Conservation (phyloP, 306 rosid genomes). For the Cicer yamashitae region DNA sequence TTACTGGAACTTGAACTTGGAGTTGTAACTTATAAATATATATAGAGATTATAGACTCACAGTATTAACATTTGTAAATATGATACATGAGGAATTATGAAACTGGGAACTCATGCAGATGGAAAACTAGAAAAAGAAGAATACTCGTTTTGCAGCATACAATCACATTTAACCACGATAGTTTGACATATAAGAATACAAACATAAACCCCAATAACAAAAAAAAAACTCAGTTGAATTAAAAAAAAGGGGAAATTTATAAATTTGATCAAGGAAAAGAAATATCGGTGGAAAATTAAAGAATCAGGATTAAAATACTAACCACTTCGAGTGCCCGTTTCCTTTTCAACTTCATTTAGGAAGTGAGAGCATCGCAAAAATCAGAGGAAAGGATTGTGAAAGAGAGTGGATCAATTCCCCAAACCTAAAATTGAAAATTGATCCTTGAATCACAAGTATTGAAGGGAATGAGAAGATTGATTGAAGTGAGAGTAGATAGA, state of each 20-base stretch:
- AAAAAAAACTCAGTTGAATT: background rate
- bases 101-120: too few species aligned
- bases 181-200: too few species aligned
- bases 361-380: constrained; percentile 78
- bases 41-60: too few species aligned
- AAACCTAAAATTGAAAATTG: constrained; percentile 53
- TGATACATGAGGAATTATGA: too few species aligned
- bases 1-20: too few species aligned
- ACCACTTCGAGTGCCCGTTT: constrained; percentile 99
- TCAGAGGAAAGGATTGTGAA: constrained; percentile 15
- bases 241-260: background rate
- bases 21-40: too few species aligned
- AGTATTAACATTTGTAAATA: too few species aligned
- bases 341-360: constrained; percentile 85
- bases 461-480: constrained; percentile 45
- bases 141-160: too few species aligned
- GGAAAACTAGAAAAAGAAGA: too few species aligned
- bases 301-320: constrained; percentile 34
- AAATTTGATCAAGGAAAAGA: background rate
- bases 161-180: constrained; percentile 19
- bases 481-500: constrained; percentile 44
- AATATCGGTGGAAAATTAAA: background rate
- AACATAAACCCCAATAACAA: constrained; percentile 47
- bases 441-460: constrained; percentile 42
- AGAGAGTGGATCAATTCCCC: constrained; percentile 59